Conservation (phyloP, 1,284 basidiomycete genomes). For the Ceratobasidium sp. region DNA sequence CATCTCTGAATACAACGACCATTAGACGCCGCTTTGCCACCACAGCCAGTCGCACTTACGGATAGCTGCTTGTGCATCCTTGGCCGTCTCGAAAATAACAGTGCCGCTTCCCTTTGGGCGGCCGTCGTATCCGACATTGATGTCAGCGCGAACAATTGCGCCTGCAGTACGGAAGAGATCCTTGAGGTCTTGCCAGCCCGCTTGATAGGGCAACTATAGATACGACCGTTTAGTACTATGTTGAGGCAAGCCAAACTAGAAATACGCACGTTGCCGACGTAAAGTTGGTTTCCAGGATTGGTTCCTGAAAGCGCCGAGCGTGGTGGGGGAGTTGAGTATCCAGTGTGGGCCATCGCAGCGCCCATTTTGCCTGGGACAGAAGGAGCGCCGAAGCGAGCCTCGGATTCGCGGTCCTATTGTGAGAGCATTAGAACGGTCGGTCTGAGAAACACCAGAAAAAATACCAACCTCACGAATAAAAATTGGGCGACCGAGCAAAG, state of each 20-base stretch:
- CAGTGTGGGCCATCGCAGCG: slow-evolving; percentile 85
- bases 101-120: slow-evolving; percentile 93
- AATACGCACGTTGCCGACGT: slow-evolving; percentile 82
- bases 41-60: slow-evolving; percentile 58
- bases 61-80: slow-evolving; percentile 91
- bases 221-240: background rate
- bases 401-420: slow-evolving; percentile 89
- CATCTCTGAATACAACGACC: slow-evolving; percentile 64
- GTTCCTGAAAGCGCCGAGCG: slow-evolving; percentile 50
- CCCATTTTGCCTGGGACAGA: slow-evolving; percentile 93
- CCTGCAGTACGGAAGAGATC: slow-evolving; percentile 95
- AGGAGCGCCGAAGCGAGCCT: slow-evolving; percentile 91
- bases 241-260: background rate
- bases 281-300: slow-evolving; percentile 87
- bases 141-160: slow-evolving; percentile 92
- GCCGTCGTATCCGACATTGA: slow-evolving; percentile 90
- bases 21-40: background rate
- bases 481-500: slow-evolving; percentile 88
- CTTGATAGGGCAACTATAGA: slow-evolving; percentile 85
- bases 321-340: slow-evolving; percentile 74
- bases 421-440: background rate
- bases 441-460: slow-evolving; percentile 38
- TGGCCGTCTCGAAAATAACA: slow-evolving; percentile 90
- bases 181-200: slow-evolving; percentile 98
- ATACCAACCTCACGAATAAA: slow-evolving; percentile 88